Base-by-base conservation (phyloP, 257 asterid species). In the Lycium ferocissimum region DNA sequence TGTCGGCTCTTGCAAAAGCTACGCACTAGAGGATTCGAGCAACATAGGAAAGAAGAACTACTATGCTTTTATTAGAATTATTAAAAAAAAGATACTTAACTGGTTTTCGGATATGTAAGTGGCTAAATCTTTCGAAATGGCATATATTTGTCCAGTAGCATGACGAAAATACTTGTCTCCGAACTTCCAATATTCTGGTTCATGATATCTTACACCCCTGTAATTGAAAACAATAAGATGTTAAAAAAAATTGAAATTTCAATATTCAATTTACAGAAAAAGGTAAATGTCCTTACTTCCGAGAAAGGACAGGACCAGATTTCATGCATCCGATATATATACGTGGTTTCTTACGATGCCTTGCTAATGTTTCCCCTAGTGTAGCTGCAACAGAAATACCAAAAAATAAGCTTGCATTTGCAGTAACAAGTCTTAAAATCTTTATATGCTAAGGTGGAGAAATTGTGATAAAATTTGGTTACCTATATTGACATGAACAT, bases 151-250 rank as follows among this genome's bases (percentile, higher is more conserved):
- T 57, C 99, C 99, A 0, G 99, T 94, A 38, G 99, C 99, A 85
- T 95, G 99, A 20, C 99, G 97, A 85, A 95, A 95, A 66, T 95
- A 95, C 92, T 93, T 95, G 93, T 94, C 99, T 58, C 99, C 99
- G 33, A 95, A 95, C 85, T 95, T 95, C 99, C 99, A 95, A 67
- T 92, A 84, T 80, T 95, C 99, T 1, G 99, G 99, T 81, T 95
- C 99, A 65, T 95, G 97, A 87, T 95, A 95, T 88, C 98, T 90
- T 59, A 95, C 98, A 81, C 99, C 99, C 86, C 98, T 95, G 93
- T 59, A 49, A 89, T 73, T 4, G 8, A 70, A 80, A 80, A 51
- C 49, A 14, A 45, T 33, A 33, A 63, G 45, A 69, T 35, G 47
- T 11, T 45, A 17, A 56, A 26, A 70, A 69, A 6, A 26, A 26